Percentiles rank a stretch among this genome's conserved stretches.
phyloP scores from a whole-genome alignment of 2,329 filamentous ascomycete genomes.

The Fusarium penzigii region DNA sequence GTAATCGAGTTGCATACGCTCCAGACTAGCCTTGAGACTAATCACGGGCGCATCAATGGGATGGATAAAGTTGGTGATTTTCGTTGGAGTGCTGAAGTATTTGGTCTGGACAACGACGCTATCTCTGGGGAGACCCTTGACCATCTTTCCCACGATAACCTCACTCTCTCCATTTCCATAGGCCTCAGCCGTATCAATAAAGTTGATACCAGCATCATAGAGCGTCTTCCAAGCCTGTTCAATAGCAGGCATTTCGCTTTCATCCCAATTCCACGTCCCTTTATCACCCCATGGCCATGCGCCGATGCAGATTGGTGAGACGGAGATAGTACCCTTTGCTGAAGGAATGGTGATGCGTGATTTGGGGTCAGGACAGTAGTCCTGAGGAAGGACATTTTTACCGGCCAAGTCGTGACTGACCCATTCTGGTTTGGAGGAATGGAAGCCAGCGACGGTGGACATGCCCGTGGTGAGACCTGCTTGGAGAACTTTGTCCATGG shows the following conservation, averaged over 20 bases:
- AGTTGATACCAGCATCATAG: constrained; percentile 8
- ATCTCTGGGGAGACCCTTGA: constrained; percentile 1
- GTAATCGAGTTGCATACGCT: constrained; percentile 5
- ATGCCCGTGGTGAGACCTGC: constrained; percentile 1
- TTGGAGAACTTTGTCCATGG: constrained; percentile 1
- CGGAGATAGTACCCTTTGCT: not conserved
- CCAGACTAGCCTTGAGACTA: constrained; percentile 6
- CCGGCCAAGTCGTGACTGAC: constrained; percentile 3
- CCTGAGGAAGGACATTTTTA: not conserved
- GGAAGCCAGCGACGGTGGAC: not conserved
- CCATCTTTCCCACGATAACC: not conserved
- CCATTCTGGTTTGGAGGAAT: constrained; percentile 6
- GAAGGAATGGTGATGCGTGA: not conserved
- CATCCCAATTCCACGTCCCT: constrained; percentile 6
- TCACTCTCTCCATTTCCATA: constrained; percentile 8
- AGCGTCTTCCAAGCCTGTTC: constrained; percentile 8
- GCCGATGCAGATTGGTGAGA: not conserved
- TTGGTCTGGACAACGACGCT: constrained; percentile 8
- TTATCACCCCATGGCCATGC: constrained; percentile 11
- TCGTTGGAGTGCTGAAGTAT: constrained; percentile 9
- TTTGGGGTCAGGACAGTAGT: not conserved
- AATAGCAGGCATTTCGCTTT: not conserved
- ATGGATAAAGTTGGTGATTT: not conserved
- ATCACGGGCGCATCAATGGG: constrained; percentile 1
- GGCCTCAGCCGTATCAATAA: constrained; percentile 5